Conservation (phyloP, 2,329 filamentous ascomycete species). For the Diaporthe vexans region DNA sequence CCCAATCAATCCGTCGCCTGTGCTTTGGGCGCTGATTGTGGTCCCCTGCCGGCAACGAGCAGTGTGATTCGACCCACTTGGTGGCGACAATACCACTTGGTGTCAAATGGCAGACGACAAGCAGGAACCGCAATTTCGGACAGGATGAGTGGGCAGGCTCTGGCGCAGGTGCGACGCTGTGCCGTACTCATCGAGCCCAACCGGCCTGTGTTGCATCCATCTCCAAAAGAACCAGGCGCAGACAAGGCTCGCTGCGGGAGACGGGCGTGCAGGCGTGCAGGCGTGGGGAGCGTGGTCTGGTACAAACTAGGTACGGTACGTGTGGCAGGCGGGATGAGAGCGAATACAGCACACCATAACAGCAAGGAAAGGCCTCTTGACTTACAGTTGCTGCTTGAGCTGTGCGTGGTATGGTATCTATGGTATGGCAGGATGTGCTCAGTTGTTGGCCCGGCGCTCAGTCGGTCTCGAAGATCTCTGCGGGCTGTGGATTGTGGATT, state of each 20-base stretch:
- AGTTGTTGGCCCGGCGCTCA: neutral
- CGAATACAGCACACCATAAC: slow-evolving; percentile 4
- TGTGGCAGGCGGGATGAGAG: neutral
- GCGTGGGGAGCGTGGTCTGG: too few species aligned
- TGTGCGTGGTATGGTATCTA: neutral
- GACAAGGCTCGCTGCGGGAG: neutral
- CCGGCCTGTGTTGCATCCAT: slow-evolving; percentile 16
- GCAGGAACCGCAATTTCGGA: neutral
- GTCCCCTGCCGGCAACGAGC: neutral
- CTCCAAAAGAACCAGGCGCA: slow-evolving; percentile 3
- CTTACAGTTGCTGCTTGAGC: slow-evolving; percentile 31
- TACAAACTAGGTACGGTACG: neutral
- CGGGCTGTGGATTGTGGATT: slow-evolving; percentile 27
- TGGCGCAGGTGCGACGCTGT: neutral
- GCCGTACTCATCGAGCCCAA: neutral
- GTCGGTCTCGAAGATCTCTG: slow-evolving; percentile 24
- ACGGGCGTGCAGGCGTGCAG: too few species aligned
- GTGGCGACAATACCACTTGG: slow-evolving; percentile 25
- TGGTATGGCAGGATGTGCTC: neutral
- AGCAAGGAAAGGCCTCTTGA: neutral
- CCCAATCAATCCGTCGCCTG: slow-evolving; percentile 15
- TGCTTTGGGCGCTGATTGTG: slow-evolving; percentile 30
- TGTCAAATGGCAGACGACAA: slow-evolving; percentile 31
- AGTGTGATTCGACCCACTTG: slow-evolving; percentile 32
- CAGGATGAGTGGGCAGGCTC: neutral